Evolutionary conservation across 2,329 filamentous ascomycete genomes (phyloP), one percentile per base, ranked within the genome.

Genomic region (Colletotrichum sublineola): DNA sequence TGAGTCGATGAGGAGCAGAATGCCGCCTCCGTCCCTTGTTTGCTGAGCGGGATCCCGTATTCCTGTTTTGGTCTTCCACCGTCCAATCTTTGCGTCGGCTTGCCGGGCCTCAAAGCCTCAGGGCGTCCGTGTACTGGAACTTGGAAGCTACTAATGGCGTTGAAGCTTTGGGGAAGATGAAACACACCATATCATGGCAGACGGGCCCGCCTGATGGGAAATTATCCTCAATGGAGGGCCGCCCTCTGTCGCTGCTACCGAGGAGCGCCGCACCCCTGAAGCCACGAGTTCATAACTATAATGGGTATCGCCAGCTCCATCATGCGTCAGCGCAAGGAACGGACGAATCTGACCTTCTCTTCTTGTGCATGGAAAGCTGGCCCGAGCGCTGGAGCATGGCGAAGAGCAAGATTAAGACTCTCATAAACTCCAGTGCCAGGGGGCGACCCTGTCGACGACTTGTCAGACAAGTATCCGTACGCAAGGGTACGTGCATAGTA

Each of bases 131-230:
- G 70, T 65, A 38, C 66, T 18, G 20, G 42, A 20, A 8, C 42
- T 20, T 44, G 42, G 46, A 58, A 33, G 61, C 33, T 53, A 40
- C 66, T 55, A 70, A 72, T 72, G 48, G 60, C 55, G 46, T 69
- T 48, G 67, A 56, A 61, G 69, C 65, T 33, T 72, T 69, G 53
- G 24, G 57, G 40, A 57, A 74, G 29, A 65, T 74, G 72, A 74
- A 74, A 74, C 72, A 44, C 72, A 74, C 72, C 72, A 64, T 63
- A 63, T 71, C 60, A 71, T 74, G 68, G 71, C 71, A 65, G 60
- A 63, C 57, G 64, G 68, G 50, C 61, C 60, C 63, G 63, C 53
- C 52, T 62, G 29, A 65, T 53, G 66, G 66, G 70, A 72, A 56
- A 72, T 72, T 72, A 57, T 69, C 42, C 61, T 60, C 55, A 36